These are phyloP conservation scores for Erythrophleum fordii DNA, from an alignment of 306 rosid species.

Conservation along the genomic window DNA sequence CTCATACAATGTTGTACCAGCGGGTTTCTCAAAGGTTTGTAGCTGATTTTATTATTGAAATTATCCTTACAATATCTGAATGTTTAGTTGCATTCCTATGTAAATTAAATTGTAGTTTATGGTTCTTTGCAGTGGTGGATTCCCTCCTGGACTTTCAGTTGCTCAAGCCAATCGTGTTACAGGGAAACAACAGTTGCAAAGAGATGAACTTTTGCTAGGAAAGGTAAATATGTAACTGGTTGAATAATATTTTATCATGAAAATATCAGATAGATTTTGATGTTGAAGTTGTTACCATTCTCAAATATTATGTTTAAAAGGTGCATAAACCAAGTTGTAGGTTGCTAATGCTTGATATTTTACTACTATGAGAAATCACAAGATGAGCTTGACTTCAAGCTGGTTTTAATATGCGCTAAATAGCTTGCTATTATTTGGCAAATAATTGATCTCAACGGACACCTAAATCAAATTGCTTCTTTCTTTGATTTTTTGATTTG, in stretches of 20 bases:
- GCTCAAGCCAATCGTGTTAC: constrained; percentile 74
- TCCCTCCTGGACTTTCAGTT: constrained; percentile 85
- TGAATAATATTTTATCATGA: constrained; percentile 29
- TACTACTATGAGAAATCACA: not conserved
- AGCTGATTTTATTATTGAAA: constrained; percentile 35
- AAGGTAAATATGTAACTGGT: constrained; percentile 57
- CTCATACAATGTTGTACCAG: constrained; percentile 88
- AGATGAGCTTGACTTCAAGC: not conserved
- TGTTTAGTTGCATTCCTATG: constrained; percentile 19
- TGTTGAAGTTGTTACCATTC: constrained; percentile 27
- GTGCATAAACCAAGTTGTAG: not conserved
- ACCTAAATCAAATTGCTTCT: not conserved
- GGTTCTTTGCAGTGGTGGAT: constrained; percentile 61
- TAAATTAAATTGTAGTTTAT: constrained; percentile 39
- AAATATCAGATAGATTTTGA: constrained; percentile 35
- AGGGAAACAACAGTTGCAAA: constrained; percentile 72
- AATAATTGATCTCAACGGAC: not conserved
- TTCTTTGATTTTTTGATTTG: not conserved
- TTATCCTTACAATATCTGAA: constrained; percentile 40
- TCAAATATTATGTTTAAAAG: not conserved
- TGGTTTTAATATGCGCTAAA: not conserved
- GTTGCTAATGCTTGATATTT: not conserved
- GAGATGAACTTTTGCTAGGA: constrained; percentile 60
- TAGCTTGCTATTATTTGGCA: not conserved
- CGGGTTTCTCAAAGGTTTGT: constrained; percentile 72